Conservation (phyloP, 2,329 filamentous ascomycete species). For the Aureobasidium sp. region DNA sequence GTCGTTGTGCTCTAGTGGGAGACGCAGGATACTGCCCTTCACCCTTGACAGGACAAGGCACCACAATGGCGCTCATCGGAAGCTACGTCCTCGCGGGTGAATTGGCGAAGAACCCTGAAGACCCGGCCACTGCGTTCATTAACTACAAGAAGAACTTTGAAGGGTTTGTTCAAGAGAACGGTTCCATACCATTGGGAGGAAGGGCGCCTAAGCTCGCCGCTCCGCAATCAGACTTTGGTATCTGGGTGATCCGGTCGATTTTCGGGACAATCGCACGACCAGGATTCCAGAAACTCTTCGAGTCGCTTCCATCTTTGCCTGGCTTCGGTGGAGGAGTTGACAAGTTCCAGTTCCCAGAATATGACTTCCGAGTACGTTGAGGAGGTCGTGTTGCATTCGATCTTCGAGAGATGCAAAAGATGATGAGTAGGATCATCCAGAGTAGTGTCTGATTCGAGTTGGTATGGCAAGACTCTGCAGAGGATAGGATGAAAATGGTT, state of each 20-base stretch:
- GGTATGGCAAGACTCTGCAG: no score
- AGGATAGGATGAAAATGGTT: no score
- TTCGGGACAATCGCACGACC: conserved; percentile 15
- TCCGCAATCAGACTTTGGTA: conserved; percentile 19
- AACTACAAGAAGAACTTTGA: conserved; percentile 17
- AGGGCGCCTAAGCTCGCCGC: conserved; percentile 16
- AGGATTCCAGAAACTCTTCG: conserved; percentile 4
- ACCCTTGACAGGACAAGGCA: conserved; percentile 24
- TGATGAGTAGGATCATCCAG: no score
- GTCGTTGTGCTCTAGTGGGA: conserved; percentile 28
- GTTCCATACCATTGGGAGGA: conserved; percentile 23
- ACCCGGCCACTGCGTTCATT: conserved; percentile 17
- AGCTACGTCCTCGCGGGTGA: conserved; percentile 32
- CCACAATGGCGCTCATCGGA: conserved; percentile 28
- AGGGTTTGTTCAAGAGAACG: conserved; percentile 17
- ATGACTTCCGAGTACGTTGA: not conserved
- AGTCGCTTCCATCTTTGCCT: not conserved
- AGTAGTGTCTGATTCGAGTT: no score
- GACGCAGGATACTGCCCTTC: conserved; percentile 33
- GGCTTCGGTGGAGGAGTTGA: not conserved
- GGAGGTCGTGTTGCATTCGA: no score
- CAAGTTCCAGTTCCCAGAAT: not conserved
- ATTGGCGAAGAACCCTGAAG: conserved; percentile 17
- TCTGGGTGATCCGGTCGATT: conserved; percentile 17
- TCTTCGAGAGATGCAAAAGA: no score